A percentile compares a stretch with the other conserved stretches of the same genome.
phyloP scores from a whole-genome alignment of 1,284 basidiomycete genomes.

The Tilletia setariae region DNA sequence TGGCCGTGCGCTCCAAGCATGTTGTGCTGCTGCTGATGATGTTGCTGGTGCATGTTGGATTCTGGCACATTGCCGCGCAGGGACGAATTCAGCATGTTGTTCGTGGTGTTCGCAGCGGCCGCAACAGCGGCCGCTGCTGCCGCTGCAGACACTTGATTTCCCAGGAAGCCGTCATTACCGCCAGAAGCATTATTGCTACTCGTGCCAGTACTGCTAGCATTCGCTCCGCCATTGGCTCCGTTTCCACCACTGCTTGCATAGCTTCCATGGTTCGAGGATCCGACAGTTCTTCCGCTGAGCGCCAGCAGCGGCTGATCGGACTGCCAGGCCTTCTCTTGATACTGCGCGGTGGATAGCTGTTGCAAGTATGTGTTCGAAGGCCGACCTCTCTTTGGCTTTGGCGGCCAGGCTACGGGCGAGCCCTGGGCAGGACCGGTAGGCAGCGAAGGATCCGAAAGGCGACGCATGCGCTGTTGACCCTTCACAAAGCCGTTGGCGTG shows the following conservation, averaged over 20 bases:
- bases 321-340: slow-evolving; percentile 1
- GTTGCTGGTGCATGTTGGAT: too few species aligned
- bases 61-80: too few species aligned
- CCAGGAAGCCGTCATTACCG: too few species aligned
- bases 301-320: neutral
- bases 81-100: too few species aligned
- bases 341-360: neutral
- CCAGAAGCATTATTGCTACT: too few species aligned
- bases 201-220: too few species aligned
- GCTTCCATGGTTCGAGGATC: too few species aligned
- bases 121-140: neutral
- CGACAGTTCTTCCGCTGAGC: neutral
- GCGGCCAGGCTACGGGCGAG: slow-evolving; percentile 7
- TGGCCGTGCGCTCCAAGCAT: too few species aligned
- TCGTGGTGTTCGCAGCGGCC: neutral
- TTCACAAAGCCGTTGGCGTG: slow-evolving; percentile 11
- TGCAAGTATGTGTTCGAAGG: slow-evolving; percentile 15
- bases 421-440: slow-evolving; percentile 5
- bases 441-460: slow-evolving; percentile 3
- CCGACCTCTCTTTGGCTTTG: slow-evolving; percentile 9
- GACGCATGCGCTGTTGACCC: slow-evolving; percentile 7
- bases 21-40: too few species aligned
- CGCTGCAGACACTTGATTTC: neutral
- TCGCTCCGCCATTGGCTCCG: too few species aligned
- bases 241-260: too few species aligned